These are phyloP conservation scores for Cryptococcus jaspeensis DNA, from an alignment of 1,284 basidiomycete species.

Conservation along the genomic window DNA sequence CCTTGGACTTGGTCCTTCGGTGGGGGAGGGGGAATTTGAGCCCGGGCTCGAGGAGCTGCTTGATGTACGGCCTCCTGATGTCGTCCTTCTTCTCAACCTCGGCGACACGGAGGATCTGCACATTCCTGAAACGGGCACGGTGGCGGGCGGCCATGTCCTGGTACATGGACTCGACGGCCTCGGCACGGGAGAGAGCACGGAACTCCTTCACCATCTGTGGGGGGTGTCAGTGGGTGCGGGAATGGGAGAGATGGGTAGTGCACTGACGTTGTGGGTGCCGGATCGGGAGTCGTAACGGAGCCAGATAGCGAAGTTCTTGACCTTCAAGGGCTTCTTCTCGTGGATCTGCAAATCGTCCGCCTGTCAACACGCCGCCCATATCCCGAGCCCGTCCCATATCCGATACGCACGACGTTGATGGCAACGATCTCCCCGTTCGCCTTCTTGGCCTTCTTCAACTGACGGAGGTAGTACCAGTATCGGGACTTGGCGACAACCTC, in stretches of 20 bases:
- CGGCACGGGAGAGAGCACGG: slow-evolving; percentile 91
- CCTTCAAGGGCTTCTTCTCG: slow-evolving; percentile 95
- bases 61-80: slow-evolving; percentile 87
- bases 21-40: slow-evolving; percentile 99
- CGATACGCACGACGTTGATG: slow-evolving; percentile 83
- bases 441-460: slow-evolving; percentile 99
- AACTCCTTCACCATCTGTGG: slow-evolving; percentile 73
- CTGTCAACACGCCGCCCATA: neutral
- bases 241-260: too few species aligned
- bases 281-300: slow-evolving; percentile 97
- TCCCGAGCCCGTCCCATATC: neutral
- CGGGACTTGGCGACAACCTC: slow-evolving; percentile 97
- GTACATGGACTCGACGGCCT: slow-evolving; percentile 95
- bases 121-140: slow-evolving; percentile 97
- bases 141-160: slow-evolving; percentile 99
- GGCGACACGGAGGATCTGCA: slow-evolving; percentile 58
- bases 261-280: slow-evolving; percentile 83
- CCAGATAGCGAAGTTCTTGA: slow-evolving; percentile 99
- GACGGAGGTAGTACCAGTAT: slow-evolving; percentile 99
- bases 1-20: slow-evolving; percentile 59
- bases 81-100: slow-evolving; percentile 90
- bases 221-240: slow-evolving; percentile 11
- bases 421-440: slow-evolving; percentile 98
- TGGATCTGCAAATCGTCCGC: slow-evolving; percentile 65
- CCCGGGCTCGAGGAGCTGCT: slow-evolving; percentile 83